These are phyloP conservation scores for Phytomonas francai DNA, from an alignment of 208 protist species.

Conservation along the genomic window DNA sequence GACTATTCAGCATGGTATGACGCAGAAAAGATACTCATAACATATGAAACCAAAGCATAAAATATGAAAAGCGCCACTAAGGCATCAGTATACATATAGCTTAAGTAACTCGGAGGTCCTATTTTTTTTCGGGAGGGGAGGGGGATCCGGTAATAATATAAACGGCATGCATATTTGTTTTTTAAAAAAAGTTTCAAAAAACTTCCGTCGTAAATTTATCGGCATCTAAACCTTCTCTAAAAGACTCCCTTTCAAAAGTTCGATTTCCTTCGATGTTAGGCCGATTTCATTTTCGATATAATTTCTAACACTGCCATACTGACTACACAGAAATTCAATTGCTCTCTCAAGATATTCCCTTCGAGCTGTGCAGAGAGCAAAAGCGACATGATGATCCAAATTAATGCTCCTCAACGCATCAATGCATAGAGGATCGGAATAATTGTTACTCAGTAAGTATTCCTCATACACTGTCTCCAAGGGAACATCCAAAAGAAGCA, in stretches of 20 bases:
- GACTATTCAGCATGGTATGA: neutral
- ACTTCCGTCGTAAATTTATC: neutral
- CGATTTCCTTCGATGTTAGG: constrained; percentile 13
- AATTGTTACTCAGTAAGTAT: constrained; percentile 26
- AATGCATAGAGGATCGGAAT: constrained; percentile 13
- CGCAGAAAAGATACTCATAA: neutral
- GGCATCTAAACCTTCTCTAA: constrained; percentile 5
- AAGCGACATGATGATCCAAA: constrained; percentile 11
- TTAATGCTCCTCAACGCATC: constrained; percentile 6
- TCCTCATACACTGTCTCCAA: constrained; percentile 24
- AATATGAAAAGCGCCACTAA: neutral
- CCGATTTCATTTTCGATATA: constrained; percentile 33
- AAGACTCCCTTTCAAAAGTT: constrained; percentile 8
- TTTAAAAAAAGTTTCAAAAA: neutral
- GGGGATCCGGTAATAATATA: neutral
- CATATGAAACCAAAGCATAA: neutral
- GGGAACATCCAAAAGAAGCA: constrained; percentile 23
- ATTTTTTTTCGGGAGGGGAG: too few species aligned
- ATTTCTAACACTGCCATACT: constrained; percentile 15
- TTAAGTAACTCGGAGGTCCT: neutral
- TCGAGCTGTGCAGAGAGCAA: constrained; percentile 22
- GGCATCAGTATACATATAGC: neutral
- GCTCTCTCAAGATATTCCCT: constrained; percentile 21
- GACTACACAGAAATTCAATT: constrained; percentile 18
- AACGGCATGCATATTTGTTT: neutral